A percentile compares a stretch with the other conserved stretches of the same genome.
Conservation (phyloP, 768 basidiomycete species). For the Tubosaeta sp. region DNA sequence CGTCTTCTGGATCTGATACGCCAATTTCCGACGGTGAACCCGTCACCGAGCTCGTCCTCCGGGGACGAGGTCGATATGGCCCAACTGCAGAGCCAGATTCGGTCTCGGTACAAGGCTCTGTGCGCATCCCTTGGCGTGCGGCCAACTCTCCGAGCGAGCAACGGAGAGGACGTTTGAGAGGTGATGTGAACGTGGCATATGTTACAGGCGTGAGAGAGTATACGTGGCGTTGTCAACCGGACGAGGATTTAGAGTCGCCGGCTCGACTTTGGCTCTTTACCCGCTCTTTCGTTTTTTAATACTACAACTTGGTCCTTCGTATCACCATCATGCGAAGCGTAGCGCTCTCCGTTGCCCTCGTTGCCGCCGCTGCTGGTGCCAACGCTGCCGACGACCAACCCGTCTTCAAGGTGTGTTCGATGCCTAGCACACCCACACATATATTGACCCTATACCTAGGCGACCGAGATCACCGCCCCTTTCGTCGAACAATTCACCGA, state of each 20-base stretch:
- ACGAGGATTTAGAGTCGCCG: slow-evolving; percentile 30
- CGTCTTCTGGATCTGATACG: slow-evolving; percentile 67
- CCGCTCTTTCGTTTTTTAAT: slow-evolving; percentile 33
- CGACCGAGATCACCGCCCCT: slow-evolving; percentile 74
- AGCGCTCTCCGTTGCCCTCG: slow-evolving; percentile 72
- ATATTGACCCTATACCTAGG: slow-evolving; percentile 37
- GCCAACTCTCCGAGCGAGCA: slow-evolving; percentile 36
- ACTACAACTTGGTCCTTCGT: slow-evolving; percentile 61
- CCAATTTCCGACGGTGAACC: slow-evolving; percentile 77
- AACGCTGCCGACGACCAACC: slow-evolving; percentile 61
- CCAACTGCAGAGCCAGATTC: slow-evolving; percentile 75
- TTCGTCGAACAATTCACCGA: slow-evolving; percentile 97
- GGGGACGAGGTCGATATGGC: slow-evolving; percentile 60
- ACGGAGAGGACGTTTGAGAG: neutral
- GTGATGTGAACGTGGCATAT: slow-evolving; percentile 1
- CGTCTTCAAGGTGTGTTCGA: slow-evolving; percentile 56
- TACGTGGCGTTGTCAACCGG: slow-evolving; percentile 43
- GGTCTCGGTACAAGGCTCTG: slow-evolving; percentile 81
- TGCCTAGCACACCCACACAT: slow-evolving; percentile 6
- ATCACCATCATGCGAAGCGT: slow-evolving; percentile 74
- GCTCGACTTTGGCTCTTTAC: slow-evolving; percentile 22
- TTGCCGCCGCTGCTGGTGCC: slow-evolving; percentile 59
- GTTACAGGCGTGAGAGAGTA: slow-evolving; percentile 36
- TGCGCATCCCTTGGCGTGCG: slow-evolving; percentile 77
- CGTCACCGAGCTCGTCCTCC: slow-evolving; percentile 36